Conservation (phyloP, 2,329 filamentous ascomycete genomes). For the Orbilia blumenaviensis region DNA sequence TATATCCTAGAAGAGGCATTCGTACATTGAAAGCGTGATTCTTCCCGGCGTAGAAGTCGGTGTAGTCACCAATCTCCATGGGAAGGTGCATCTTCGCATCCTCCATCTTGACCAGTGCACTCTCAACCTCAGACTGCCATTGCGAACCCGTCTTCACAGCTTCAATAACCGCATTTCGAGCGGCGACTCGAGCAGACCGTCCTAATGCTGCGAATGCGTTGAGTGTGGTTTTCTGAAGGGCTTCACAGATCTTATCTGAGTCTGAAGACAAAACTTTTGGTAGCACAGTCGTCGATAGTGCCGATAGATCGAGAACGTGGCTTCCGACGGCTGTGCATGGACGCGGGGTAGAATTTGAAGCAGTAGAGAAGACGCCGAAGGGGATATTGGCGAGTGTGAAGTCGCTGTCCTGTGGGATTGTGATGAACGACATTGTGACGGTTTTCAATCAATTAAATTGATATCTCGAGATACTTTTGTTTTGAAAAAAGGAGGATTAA, state of each 20-base stretch:
- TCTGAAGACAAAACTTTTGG: constrained; percentile 5
- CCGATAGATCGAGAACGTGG: constrained; percentile 74
- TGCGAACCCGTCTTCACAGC: constrained; percentile 27
- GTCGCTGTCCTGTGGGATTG: constrained; percentile 69
- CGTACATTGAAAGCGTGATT: constrained; percentile 74
- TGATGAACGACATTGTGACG: constrained; percentile 59
- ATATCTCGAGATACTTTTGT: background rate
- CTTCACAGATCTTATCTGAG: constrained; percentile 8
- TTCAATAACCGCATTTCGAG: constrained; percentile 43
- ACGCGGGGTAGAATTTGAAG: constrained; percentile 67
- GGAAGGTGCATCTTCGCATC: constrained; percentile 75
- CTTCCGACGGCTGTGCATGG: constrained; percentile 77
- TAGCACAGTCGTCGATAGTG: constrained; percentile 64
- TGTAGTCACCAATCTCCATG: constrained; percentile 82
- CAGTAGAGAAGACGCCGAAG: constrained; percentile 80
- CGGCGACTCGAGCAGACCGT: constrained; percentile 65
- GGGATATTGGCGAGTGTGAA: constrained; percentile 84
- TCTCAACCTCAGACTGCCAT: constrained; percentile 58
- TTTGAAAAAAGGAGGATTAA: too few species aligned
- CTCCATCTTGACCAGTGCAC: constrained; percentile 69
- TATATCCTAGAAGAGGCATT: background rate
- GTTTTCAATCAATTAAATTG: background rate
- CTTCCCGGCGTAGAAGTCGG: constrained; percentile 83
- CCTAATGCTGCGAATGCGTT: constrained; percentile 80
- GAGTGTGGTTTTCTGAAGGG: constrained; percentile 70